phyloP scores from a whole-genome alignment of 2,329 filamentous ascomycete species.

The Phoma sp. region DNA sequence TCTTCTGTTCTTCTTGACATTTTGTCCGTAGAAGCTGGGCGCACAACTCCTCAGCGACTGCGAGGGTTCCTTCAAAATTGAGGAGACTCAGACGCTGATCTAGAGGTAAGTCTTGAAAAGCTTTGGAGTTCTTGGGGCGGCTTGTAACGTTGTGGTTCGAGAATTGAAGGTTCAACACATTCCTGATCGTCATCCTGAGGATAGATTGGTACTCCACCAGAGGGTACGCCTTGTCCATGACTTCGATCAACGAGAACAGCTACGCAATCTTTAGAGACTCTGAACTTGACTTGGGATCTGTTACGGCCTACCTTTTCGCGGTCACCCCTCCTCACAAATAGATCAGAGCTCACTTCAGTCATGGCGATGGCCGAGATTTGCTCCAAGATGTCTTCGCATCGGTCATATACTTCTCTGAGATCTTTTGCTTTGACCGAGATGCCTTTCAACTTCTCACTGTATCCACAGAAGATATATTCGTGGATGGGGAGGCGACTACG shows the following conservation, averaged over 20 bases:
- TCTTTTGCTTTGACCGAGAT: constrained; percentile 11
- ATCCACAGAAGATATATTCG: constrained; percentile 16
- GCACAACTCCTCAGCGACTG: constrained; percentile 7
- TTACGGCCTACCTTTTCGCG: background rate
- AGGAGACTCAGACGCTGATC: constrained; percentile 14
- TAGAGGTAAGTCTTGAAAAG: background rate
- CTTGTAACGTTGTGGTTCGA: constrained; percentile 4
- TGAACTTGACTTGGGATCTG: background rate
- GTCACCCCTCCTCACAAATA: background rate
- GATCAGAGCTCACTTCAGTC: background rate
- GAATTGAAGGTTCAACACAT: constrained; percentile 5
- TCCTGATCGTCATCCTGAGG: background rate
- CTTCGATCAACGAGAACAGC: background rate
- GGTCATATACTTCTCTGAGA: background rate
- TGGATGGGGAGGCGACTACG: constrained; percentile 11
- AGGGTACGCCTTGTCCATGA: background rate
- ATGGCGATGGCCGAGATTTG: background rate
- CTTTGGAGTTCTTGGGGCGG: background rate
- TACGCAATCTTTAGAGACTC: background rate
- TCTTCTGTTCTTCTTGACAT: constrained; percentile 9
- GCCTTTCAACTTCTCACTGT: constrained; percentile 14
- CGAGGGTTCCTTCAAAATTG: constrained; percentile 15
- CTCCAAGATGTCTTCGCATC: background rate
- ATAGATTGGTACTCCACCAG: background rate
- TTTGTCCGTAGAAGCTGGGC: constrained; percentile 13